Evolutionary conservation across 2,329 filamentous ascomycete species (phyloP), one percentile per base, ranked within the genome.

Genomic region (Penicillium sp.): DNA sequence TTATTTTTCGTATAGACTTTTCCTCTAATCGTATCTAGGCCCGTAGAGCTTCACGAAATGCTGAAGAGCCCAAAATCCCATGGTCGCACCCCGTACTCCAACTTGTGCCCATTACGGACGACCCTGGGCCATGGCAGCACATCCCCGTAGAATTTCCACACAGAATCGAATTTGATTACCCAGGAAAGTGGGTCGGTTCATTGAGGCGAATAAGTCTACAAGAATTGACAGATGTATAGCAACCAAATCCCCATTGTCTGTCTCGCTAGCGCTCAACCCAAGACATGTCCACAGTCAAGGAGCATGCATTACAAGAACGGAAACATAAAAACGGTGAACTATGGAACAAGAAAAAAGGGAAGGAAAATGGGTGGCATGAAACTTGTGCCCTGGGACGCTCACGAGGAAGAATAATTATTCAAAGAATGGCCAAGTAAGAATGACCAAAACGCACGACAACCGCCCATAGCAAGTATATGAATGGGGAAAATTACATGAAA

Each of bases 401-500:
- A 20, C 20, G 33, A 29, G 28, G 10, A 37, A 45, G 29, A 29
- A 46, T n/a, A 32, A 18, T 23, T 20, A 40, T 10, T 23, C 35
- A 47, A 29, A 24, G n/a, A 23, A 42, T 6, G 24, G 33, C 43
- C 28, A 35, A 9, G 6, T 27, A 42, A 33, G 28, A 37, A 15
- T 5, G 8, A 28, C 15, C 33, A 29, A 15, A 15, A 27, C 2
- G 7, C 23, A 33, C 6, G 9, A 33, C 4, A 20, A 31, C 33
- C 33, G 18, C 33, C 18, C 15, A 35, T 35, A 10, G 20, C 32
- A 15, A 7, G 15, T 3, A 35, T 20, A 37, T 23, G 33, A 20
- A 37, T 35, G 3, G 33, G 7, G 3, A 20, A 41, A 18, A 43
- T 24, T 53, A 41, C 31, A 50, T n/a, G 38, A 27, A 47, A 32